Evolutionary conservation across 768 basidiomycete genomes (phyloP).

Genomic region (Rhizopogon vulgaris): DNA sequence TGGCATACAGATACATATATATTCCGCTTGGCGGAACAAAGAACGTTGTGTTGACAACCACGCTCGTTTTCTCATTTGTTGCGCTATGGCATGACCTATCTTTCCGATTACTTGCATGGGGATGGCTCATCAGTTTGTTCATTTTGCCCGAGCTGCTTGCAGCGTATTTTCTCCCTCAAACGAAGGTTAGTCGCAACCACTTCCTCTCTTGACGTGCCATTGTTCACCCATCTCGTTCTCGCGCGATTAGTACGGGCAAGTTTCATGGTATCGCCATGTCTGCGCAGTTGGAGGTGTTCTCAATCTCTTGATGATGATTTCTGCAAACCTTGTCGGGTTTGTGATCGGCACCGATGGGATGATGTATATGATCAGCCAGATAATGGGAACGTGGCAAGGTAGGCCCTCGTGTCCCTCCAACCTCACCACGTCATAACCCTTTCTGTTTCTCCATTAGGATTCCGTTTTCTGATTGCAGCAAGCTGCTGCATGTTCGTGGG

Average conservation of each 20-base stretch:
- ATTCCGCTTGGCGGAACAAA: slow-evolving; percentile 79
- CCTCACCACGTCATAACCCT: slow-evolving; percentile 2
- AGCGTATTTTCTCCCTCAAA: slow-evolving; percentile 49
- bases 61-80: slow-evolving; percentile 90
- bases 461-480: slow-evolving; percentile 57
- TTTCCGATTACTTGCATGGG: slow-evolving; percentile 86
- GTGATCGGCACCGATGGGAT: slow-evolving; percentile 84
- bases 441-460: slow-evolving; percentile 34
- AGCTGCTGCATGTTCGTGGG: slow-evolving; percentile 69
- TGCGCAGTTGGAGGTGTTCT: slow-evolving; percentile 76
- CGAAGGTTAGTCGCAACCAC: slow-evolving; percentile 41
- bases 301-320: slow-evolving; percentile 86
- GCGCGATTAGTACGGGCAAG: slow-evolving; percentile 51
- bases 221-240: slow-evolving; percentile 3
- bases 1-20: slow-evolving; percentile 77
- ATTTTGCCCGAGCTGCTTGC: slow-evolving; percentile 80
- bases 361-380: slow-evolving; percentile 51
- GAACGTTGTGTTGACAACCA: slow-evolving; percentile 52
- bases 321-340: slow-evolving; percentile 92
- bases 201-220: not conserved
- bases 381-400: slow-evolving; percentile 69
- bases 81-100: slow-evolving; percentile 97
- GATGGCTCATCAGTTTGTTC: slow-evolving; percentile 91
- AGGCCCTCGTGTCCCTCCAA: not conserved
- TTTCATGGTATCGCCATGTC: slow-evolving; percentile 80